Conservation (phyloP, 2,329 filamentous ascomycete species). For the Ascochyta koolunga region DNA sequence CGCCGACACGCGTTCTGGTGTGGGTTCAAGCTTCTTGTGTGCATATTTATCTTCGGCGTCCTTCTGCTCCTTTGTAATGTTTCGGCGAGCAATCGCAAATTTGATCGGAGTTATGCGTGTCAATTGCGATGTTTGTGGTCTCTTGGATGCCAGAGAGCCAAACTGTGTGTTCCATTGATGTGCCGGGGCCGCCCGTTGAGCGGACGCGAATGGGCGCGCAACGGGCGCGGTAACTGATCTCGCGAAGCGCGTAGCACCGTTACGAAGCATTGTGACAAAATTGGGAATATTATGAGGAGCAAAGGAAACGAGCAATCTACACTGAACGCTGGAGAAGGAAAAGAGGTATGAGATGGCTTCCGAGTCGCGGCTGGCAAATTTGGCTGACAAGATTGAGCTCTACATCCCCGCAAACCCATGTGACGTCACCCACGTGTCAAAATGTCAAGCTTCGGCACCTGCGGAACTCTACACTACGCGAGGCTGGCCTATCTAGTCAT, state of each 20-base stretch:
- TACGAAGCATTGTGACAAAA: slow-evolving; percentile 50
- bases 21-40: slow-evolving; percentile 62
- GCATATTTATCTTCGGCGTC: slow-evolving; percentile 63
- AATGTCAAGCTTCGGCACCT: slow-evolving; percentile 14
- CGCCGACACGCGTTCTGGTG: slow-evolving; percentile 66
- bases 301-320: neutral
- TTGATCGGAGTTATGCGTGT: slow-evolving; percentile 43
- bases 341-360: slow-evolving; percentile 2
- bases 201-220: slow-evolving; percentile 36
- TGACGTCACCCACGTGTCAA: slow-evolving; percentile 18
- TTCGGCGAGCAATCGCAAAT: slow-evolving; percentile 49
- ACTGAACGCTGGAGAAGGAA: slow-evolving; percentile 3
- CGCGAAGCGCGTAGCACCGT: slow-evolving; percentile 50
- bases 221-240: slow-evolving; percentile 44
- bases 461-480: slow-evolving; percentile 1
- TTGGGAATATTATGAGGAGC: slow-evolving; percentile 5
- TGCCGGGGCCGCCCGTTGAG: slow-evolving; percentile 25
- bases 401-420: slow-evolving; percentile 8
- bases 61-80: slow-evolving; percentile 55
- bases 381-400: slow-evolving; percentile 15
- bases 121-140: slow-evolving; percentile 41
- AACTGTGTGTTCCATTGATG: slow-evolving; percentile 52
- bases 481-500: neutral
- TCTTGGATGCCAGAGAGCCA: slow-evolving; percentile 46
- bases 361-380: slow-evolving; percentile 7